Evolutionary conservation across 306 rosid genomes (phyloP), one percentile per base, ranked within the genome.

Genomic region (Cicer bijugum): DNA sequence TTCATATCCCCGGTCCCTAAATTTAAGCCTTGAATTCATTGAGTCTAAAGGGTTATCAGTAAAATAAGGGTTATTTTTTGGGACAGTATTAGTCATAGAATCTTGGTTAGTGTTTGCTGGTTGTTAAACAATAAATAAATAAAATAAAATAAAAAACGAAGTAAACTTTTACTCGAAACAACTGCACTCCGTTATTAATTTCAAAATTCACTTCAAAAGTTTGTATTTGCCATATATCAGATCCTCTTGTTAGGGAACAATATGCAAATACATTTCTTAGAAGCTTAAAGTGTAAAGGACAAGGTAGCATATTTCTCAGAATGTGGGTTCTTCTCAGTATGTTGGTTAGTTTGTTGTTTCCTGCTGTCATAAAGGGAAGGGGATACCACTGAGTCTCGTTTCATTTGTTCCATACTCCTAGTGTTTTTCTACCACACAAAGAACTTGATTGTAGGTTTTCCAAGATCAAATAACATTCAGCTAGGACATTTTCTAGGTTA

Each of bases 401-500:
- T 59, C 20, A 12, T 12, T 51, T 71, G 58, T 58, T 75, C 67
- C 53, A 1, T 61, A 23, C 20, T 51, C 19, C 1, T 51, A 45
- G 15, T 40, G 1, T 16, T 78, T 28, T 77, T 72, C 50, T 58
- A 5, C 8, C 63, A 53, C 38, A 12, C 74, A 12, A 55, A 56
- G 12, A 69, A 66, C 71, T 62, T 42, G 28, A 28, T 59, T 60
- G 66, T 71, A 71, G 85, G 65, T 66, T 69, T 74, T 75, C 70
- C 59, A 20, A 48, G 63, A 61, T 75, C 59, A 76, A 84, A 66
- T 81, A 76, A 70, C 82, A 56, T 76, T 82, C 71, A 73, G 14
- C 57, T 48, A 33, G 42, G 37, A 37, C 62, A 73, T 69, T 80
- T 84, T 85, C 72, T 81, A 93, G 98, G 96, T 91, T 59, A 93